phyloP scores from a whole-genome alignment of 73 alveolate genomes.

The Tetrahymena borealis region DNA sequence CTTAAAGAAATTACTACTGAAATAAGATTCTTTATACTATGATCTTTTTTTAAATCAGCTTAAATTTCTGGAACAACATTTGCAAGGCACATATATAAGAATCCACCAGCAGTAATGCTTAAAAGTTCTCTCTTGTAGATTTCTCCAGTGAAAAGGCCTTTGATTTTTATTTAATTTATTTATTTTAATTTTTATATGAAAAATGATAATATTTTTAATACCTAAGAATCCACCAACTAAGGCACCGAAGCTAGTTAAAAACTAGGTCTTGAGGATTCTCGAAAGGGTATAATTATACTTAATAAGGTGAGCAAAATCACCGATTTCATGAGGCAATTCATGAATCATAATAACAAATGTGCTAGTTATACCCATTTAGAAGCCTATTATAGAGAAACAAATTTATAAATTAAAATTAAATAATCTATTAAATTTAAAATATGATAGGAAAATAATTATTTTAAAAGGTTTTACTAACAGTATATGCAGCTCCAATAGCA shows the following conservation, averaged over 20 bases:
- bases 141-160: not conserved
- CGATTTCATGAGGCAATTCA: slow-evolving; percentile 96
- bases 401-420: too few species aligned
- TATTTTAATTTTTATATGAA: not conserved
- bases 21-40: not conserved
- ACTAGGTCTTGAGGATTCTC: not conserved
- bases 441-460: not conserved
- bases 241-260: not conserved
- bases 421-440: slow-evolving; percentile 46
- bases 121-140: not conserved
- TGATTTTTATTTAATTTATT: not conserved
- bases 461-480: slow-evolving; percentile 26
- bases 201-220: not conserved
- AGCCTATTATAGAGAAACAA: not conserved
- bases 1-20: not conserved
- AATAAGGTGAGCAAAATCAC: slow-evolving; percentile 63
- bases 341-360: slow-evolving; percentile 92
- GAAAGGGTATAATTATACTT: not conserved
- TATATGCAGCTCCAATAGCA: slow-evolving; percentile 90
- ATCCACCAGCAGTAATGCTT: not conserved
- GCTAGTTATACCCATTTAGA: slow-evolving; percentile 72
- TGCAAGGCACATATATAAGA: not conserved
- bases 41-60: not conserved
- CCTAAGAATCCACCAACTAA: not conserved
- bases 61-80: not conserved